Conservation (phyloP, 768 basidiomycete species). For the Lactifluus piperatus region DNA sequence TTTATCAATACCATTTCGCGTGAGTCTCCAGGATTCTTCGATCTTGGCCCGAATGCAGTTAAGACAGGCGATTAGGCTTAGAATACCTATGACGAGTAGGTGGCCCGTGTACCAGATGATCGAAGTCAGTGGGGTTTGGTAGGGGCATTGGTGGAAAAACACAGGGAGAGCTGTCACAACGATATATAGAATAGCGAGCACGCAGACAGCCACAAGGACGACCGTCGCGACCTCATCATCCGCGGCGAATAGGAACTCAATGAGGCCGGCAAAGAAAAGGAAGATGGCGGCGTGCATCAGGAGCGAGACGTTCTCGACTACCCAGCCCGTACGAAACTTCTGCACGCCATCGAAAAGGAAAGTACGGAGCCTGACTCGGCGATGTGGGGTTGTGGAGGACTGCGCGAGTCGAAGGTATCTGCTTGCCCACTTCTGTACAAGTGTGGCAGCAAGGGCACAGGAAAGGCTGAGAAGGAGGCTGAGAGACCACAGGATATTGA, state of each 20-base stretch:
- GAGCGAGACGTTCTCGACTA: constrained; percentile 1
- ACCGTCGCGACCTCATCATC: neutral
- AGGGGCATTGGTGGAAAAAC: neutral
- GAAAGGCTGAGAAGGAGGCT: neutral
- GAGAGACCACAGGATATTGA: constrained; percentile 14
- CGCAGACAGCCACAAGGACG: neutral
- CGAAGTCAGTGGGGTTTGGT: neutral
- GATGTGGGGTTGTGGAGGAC: neutral
- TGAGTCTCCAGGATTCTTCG: neutral
- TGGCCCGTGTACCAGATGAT: neutral
- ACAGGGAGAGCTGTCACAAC: neutral
- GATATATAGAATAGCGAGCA: neutral
- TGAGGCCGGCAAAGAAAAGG: constrained; percentile 2
- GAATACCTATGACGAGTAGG: neutral
- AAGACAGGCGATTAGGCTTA: neutral
- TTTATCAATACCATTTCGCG: neutral
- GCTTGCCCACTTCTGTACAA: constrained; percentile 7
- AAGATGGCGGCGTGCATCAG: constrained; percentile 1
- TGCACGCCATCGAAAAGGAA: neutral
- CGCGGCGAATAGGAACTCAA: neutral
- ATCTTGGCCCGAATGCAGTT: neutral
- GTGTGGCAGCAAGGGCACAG: neutral
- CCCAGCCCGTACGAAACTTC: neutral
- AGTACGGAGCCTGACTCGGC: neutral
- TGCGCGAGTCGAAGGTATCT: constrained; percentile 1